Evolutionary conservation across 805 yeast genomes (phyloP).

Genomic region (Spathaspora sp.): DNA sequence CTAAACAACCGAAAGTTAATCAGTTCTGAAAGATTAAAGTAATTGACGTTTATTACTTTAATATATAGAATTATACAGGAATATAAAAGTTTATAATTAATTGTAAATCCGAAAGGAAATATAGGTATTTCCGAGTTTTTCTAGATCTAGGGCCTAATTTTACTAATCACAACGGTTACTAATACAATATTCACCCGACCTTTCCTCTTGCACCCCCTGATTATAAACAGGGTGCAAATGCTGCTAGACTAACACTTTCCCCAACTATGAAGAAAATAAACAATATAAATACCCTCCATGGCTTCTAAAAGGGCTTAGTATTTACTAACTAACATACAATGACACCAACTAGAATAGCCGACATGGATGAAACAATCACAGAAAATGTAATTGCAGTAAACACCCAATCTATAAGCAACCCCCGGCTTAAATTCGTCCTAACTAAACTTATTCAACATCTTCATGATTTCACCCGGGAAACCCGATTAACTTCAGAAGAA

Average conservation of each 20-base stretch:
- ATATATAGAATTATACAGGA: background rate
- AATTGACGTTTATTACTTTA: no score
- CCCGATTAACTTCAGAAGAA: slow-evolving; percentile 17
- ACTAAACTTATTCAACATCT: slow-evolving; percentile 14
- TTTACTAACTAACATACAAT: background rate
- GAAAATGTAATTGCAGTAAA: slow-evolving; percentile 17
- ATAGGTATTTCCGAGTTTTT: background rate
- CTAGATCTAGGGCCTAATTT: background rate
- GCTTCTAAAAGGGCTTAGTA: background rate
- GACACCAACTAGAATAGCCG: slow-evolving; percentile 4
- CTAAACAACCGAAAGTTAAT: slow-evolving; percentile 7
- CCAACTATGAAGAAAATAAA: background rate
- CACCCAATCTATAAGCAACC: slow-evolving; percentile 8
- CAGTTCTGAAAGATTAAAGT: background rate
- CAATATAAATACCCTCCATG: background rate
- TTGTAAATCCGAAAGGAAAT: background rate
- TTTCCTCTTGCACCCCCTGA: background rate
- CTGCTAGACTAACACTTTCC: background rate
- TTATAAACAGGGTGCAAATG: background rate
- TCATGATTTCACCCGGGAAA: slow-evolving; percentile 19
- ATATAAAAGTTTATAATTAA: background rate
- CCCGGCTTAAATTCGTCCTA: slow-evolving; percentile 8
- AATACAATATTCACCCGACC: background rate
- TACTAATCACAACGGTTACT: background rate
- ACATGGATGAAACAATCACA: slow-evolving; percentile 17